Evolutionary conservation across 169 alveolate genomes (phyloP).

Genomic region (Eimeria necatrix): DNA sequence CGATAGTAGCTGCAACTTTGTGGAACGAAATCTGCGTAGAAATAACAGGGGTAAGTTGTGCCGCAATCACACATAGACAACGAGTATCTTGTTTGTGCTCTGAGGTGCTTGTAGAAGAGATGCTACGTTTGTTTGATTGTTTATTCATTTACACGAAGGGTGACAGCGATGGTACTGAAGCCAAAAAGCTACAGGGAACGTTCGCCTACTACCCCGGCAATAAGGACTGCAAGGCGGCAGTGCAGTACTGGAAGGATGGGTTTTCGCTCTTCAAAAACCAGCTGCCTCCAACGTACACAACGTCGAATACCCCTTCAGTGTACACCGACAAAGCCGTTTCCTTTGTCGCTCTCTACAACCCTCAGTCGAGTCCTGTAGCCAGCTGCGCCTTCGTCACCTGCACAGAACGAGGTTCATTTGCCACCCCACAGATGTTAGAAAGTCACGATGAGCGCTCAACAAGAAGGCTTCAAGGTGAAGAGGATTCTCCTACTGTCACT

Average conservation of each 20-base stretch:
- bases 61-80: too few species aligned
- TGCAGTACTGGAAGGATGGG: conserved; percentile 7
- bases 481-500: background rate
- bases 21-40: background rate
- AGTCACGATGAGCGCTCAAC: too few species aligned
- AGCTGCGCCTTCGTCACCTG: conserved; percentile 15
- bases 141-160: background rate
- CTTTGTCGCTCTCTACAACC: conserved; percentile 63
- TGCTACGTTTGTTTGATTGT: too few species aligned
- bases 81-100: too few species aligned
- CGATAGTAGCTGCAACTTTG: too few species aligned
- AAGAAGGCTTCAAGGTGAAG: background rate
- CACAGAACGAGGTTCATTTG: background rate
- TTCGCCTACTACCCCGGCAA: background rate
- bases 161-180: too few species aligned
- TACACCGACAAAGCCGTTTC: conserved; percentile 1
- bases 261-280: background rate
- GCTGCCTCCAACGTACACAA: conserved; percentile 11
- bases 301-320: background rate
- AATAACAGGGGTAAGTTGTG: background rate
- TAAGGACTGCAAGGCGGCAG: conserved; percentile 47
- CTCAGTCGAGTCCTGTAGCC: conserved; percentile 22
- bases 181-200: background rate
- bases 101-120: too few species aligned
- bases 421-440: too few species aligned